Conservation (phyloP, 2,329 filamentous ascomycete species). For the Dactylella cylindrospora region DNA sequence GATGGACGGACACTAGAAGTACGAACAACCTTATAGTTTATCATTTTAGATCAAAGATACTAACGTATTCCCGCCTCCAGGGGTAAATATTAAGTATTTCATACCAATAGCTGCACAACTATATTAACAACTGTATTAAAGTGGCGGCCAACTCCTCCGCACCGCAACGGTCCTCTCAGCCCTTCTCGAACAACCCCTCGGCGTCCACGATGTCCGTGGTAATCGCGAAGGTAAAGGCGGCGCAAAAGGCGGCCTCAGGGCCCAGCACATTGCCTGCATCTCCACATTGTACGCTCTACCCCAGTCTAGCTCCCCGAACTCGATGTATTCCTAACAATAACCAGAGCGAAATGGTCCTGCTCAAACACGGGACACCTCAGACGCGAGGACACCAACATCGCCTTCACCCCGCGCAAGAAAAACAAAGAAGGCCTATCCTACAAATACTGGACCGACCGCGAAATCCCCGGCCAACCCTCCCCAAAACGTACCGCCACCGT, state of each 20-base stretch:
- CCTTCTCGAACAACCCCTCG: conserved; percentile 59
- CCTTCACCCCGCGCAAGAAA: conserved; percentile 42
- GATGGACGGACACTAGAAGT: conserved; percentile 38
- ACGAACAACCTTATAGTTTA: neutral
- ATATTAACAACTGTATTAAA: conserved; percentile 48
- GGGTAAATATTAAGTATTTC: conserved; percentile 1
- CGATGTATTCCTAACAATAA: neutral
- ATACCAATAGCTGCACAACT: conserved; percentile 12
- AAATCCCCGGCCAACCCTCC: conserved; percentile 46
- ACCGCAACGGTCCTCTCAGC: conserved; percentile 61
- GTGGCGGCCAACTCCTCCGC: conserved; percentile 64
- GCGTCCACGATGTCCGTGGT: conserved; percentile 60
- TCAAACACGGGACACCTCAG: conserved; percentile 57
- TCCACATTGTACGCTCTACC: conserved; percentile 20
- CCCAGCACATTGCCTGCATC: conserved; percentile 63
- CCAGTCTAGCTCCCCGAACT: neutral
- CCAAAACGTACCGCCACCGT: conserved; percentile 49
- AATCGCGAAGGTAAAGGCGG: conserved; percentile 55
- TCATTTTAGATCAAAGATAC: neutral
- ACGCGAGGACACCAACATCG: conserved; percentile 58
- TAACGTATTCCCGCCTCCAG: conserved; percentile 43
- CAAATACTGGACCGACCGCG: conserved; percentile 50
- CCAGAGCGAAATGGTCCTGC: conserved; percentile 32
- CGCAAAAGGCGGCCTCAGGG: conserved; percentile 59
- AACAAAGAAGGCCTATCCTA: conserved; percentile 9